Percentiles rank a stretch among this genome's conserved stretches.
These are phyloP conservation scores for Ogataea nitratoaversa DNA, from an alignment of 805 yeast species.

Conservation along the genomic window DNA sequence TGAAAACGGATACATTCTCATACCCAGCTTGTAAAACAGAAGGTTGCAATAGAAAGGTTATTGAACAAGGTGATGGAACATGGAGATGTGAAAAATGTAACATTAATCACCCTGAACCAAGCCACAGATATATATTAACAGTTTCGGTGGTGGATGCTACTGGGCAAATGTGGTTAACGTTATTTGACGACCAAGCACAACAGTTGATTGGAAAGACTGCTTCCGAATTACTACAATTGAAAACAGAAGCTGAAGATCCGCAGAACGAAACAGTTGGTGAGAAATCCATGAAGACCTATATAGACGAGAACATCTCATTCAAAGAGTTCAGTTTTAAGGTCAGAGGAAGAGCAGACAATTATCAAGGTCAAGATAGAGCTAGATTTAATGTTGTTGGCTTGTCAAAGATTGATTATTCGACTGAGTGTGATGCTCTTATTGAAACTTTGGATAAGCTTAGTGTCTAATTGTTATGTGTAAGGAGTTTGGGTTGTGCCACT, in stretches of 20 bases:
- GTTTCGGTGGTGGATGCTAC: conserved; percentile 73
- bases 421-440: conserved; percentile 58
- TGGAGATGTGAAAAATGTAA: conserved; percentile 97
- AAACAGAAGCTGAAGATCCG: conserved; percentile 35
- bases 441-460: conserved; percentile 35
- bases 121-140: conserved; percentile 76
- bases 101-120: conserved; percentile 60
- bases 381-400: conserved; percentile 65
- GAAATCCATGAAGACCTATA: conserved; percentile 27
- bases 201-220: conserved; percentile 62
- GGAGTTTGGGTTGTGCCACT: too few species aligned
- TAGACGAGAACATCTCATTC: conserved; percentile 42
- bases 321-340: conserved; percentile 71
- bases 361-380: conserved; percentile 71
- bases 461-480: not conserved
- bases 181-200: conserved; percentile 82
- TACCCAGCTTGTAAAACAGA: conserved; percentile 85
- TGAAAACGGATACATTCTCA: conserved; percentile 72
- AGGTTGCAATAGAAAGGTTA: conserved; percentile 79
- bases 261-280: conserved; percentile 41
- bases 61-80: conserved; percentile 64
- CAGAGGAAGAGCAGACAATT: conserved; percentile 78
- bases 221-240: conserved; percentile 48
- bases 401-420: conserved; percentile 48
- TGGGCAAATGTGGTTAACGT: conserved; percentile 80